Evolutionary conservation across 2,329 filamentous ascomycete genomes (phyloP), one percentile per base, ranked within the genome.

Genomic region (Endothia cerciana): DNA sequence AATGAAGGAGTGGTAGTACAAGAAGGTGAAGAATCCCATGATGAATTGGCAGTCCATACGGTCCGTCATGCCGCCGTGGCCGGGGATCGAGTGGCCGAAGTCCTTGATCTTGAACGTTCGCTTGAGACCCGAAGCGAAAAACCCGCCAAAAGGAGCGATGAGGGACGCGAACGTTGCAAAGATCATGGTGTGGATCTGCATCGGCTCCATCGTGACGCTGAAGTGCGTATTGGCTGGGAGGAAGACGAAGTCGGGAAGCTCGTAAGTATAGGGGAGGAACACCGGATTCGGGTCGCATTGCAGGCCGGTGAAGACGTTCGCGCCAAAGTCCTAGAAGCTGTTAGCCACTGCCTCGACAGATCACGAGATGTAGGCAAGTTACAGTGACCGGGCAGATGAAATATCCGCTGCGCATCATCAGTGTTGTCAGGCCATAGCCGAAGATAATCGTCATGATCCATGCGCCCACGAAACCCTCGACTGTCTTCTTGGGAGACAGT

Each of bases 41-140:
- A 98, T 98, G 81, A 99, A 99, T 76, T 99, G 95, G 78, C 95
- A 99, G 76, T 99, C 95, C 94, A 99, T 98, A 69, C 95, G 91
- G 77, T 99, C 95, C 19, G 95, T 99, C 81, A 99, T 98, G 72
- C 95, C 95, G 68, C 95, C 95, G 74, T 99, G 95, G 28, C 95
- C 95, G 1, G 95, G 95, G 72, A 99, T 99, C 1, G 93, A 97
- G 79, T 99, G 92, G 71, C 95, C 95, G 80, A 99, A 99, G 81
- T 99, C 95, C 85, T 99, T 99, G 85, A 99, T 96, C 82, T 99
- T 98, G 83, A 99, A 99, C 4, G 94, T 97, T 38, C 95, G 92
- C 86, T 99, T 99, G 65, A 99, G 86, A 0, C 95, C 95, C 2
- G 94, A 97, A 4, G 95, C 95, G 76, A 99, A 99, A 86, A 99